Evolutionary conservation across 805 yeast species (phyloP), one percentile per base, ranked within the genome.

Genomic region (Ogataea populi-albae): DNA sequence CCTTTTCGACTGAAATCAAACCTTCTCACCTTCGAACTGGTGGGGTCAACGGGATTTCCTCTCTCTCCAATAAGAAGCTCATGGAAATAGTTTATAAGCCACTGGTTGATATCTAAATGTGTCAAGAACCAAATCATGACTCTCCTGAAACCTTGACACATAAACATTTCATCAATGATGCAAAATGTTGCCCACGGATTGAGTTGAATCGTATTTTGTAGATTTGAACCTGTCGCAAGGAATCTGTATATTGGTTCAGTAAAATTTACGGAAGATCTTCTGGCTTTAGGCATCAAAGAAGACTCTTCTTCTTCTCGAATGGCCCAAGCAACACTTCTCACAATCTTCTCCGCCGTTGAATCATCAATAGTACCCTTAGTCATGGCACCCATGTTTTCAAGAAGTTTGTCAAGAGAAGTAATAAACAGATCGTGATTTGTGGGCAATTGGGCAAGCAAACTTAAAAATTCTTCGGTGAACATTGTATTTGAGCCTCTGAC

Each of bases 41-140:
- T 33, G 0, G 21, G 6, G 6, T 33, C 20, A 4, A 19, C 17
- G 0, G 52, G 45, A 31, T 57, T 50, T 0, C 87, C 87, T 41
- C 88, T 62, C n/a, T 65, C 44, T 0, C 77, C 81, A 38, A 70
- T 64, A 4, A 79, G 61, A 15, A 83, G 54, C 49, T 80, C 83
- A 57, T 72, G 80, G 12, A 81, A 68, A 54, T 81, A 83, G 46
- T 78, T 77, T 23, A 82, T 75, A 27, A 78, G 47, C 38, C 75
- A 58, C 45, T 73, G 72, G 20, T 75, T 75, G 14, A 79, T 55
- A 34, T 77, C 73, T 47, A 77, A 56, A 53, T 78, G 86, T 1
- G 87, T 78, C 15, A 83, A 55, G 43, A 73, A 77, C 86, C 86
- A 80, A 27, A 83, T 77, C 10, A 81, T 52, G 0, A 74, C 74